Evolutionary conservation across 139 green algal species (phyloP), one percentile per base, ranked within the genome.

Genomic region (Auxenochlorella protothecoides): DNA sequence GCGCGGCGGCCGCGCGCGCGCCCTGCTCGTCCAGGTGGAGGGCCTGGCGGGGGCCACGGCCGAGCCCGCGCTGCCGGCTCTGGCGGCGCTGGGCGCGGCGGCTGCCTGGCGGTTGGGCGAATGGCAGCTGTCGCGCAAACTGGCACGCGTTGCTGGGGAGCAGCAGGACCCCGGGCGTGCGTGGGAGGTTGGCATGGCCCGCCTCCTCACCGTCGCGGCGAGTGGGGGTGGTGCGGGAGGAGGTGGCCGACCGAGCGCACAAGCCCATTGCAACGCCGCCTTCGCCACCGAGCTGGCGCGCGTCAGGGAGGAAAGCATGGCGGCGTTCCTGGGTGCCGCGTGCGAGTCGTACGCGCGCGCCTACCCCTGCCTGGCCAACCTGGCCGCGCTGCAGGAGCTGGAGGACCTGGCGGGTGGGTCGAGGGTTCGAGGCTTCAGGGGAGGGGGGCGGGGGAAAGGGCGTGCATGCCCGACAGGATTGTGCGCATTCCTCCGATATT

Each of bases 281-380:
- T 44, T 44, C 27, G 27, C 27, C 0, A 1, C 27, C 2, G 71
- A 85, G 6, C 73, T 96, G 61, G 59, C 70, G 6, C 68, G 69
- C 27, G 82, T 81, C 0, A 79, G 89, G 0, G 59, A 71, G 5
- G 87, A 86, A 13, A 74, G 89, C 55, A 86, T 96, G 78, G 80
- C 75, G 0, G 78, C 89, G 59, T 87, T 44, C 59, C 90, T 90
- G 2, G 90, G 85, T 53, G 87, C 85, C 51, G 82, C 75, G 68
- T 92, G 89, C 80, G 93, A 98, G 84, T 91, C 84, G 27, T 94
- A 97, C 75, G 71, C 65, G 10, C 84, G 93, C 0, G 92, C 92
- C 3, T 96, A 98, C 83, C 89, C 92, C 0, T 72, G 89, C 63
- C 74, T 98, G 3, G 75, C 93, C 5, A 83, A 86, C 65, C 87